Evolutionary conservation across 1,284 basidiomycete species (phyloP), one percentile per base, ranked within the genome.

Genomic region (Puccinia polysora): DNA sequence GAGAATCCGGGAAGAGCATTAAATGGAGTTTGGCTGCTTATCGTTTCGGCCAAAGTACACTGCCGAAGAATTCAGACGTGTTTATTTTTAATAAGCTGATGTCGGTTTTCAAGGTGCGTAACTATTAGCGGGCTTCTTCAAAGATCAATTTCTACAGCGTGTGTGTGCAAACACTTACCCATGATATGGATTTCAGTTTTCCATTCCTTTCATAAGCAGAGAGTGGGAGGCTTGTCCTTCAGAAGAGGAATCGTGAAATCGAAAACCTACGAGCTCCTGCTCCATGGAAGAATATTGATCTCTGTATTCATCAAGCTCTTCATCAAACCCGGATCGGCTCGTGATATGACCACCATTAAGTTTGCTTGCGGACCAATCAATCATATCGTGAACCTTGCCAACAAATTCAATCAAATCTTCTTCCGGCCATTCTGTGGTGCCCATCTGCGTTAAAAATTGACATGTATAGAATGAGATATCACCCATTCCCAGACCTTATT

Each of bases 341-440:
- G 15, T 40, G 1, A 45, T 34, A 25, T 34, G n/a, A 43, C 40
- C 59, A 10, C 20, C 40, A 47, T 62, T 40, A 2, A 62, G n/a
- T 38, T 62, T 62, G 36, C 59, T 62, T 47, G 40, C 59, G 12
- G 28, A 2, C 59, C 59, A 62, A 62, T 62, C 59, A 25, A 62
- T 62, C 10, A 45, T 40, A 25, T 45, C 38, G 20, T 45, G 23
- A 25, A 62, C 47, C 36, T 62, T 62, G 40, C 47, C 2, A 23
- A 7, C 38, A 2, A n/a, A 23, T 36, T 59, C 30, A 45, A 45
- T 45, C n/a, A 10, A 10, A 45, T n/a, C n/a, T 45, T n/a, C 10
- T 45, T 45, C n/a, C n/a, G 10, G 40, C n/a, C 10, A 45, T 45
- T 45, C n/a, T n/a, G n/a, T 10, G 40, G 40, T n/a, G n/a, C n/a